A percentile compares a stretch with the other conserved stretches of the same genome.
These are phyloP conservation scores for Sutorius eximius DNA, from an alignment of 1,284 basidiomycete species.

Conservation along the genomic window DNA sequence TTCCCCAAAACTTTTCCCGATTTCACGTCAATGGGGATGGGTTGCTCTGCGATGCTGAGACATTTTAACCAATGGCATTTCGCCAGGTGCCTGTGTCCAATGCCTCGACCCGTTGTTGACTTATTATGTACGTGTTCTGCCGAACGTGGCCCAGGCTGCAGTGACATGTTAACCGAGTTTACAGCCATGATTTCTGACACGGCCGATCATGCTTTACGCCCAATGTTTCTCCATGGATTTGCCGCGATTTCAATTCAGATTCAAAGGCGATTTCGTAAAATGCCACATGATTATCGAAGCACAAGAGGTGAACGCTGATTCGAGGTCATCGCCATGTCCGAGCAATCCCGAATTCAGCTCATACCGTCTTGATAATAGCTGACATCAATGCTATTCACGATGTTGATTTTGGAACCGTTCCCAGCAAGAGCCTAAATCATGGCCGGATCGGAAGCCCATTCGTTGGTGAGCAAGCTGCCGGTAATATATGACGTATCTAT, in stretches of 20 bases:
- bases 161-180: neutral
- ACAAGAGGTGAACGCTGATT: neutral
- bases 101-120: neutral
- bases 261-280: neutral
- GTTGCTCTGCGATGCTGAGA: constrained; percentile 13
- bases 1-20: neutral
- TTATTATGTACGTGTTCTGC: constrained; percentile 6
- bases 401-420: neutral
- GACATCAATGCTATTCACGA: neutral
- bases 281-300: neutral
- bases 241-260: neutral
- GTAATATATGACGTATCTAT: neutral
- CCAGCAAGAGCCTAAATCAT: neutral
- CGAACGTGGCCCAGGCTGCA: neutral
- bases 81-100: neutral
- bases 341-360: neutral
- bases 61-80: constrained; percentile 5
- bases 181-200: neutral
- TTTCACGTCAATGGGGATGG: neutral
- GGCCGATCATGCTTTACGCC: neutral
- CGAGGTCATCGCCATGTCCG: neutral
- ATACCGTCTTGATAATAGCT: neutral
- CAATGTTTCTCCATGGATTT: neutral
- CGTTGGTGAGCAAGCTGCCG: neutral
- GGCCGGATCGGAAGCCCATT: neutral